Percentiles rank a stretch among this genome's conserved stretches.
Evolutionary conservation across 148 eudicot genomes (phyloP).

Genomic region (Dianthus caryophyllus): DNA sequence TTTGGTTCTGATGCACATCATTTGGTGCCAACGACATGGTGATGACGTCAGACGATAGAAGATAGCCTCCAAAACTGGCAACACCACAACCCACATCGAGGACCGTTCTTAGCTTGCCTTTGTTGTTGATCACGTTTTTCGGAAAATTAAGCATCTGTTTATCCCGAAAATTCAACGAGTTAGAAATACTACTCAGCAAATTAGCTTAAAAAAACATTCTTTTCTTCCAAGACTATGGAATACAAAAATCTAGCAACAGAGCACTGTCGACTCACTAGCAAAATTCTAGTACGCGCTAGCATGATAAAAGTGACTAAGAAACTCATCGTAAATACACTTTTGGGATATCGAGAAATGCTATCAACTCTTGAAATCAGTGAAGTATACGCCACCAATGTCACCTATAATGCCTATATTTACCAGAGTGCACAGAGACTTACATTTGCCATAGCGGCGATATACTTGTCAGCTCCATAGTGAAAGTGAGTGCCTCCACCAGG

Average conservation of each 20-base stretch:
- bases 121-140: slow-evolving; percentile 58
- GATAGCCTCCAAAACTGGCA: slow-evolving; percentile 99
- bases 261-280: neutral
- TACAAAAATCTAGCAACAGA: neutral
- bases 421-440: slow-evolving; percentile 42
- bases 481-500: slow-evolving; percentile 99
- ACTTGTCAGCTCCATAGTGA: slow-evolving; percentile 96
- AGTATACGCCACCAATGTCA: neutral
- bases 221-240: no score
- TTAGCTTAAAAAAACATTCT: neutral
- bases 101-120: slow-evolving; percentile 77
- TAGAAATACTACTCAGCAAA: slow-evolving; percentile 3
- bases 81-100: slow-evolving; percentile 99
- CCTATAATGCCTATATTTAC: neutral
- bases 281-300: neutral
- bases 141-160: slow-evolving; percentile 95
- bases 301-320: neutral
- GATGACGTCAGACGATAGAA: slow-evolving; percentile 75
- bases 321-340: neutral
- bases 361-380: neutral
- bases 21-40: slow-evolving; percentile 97
- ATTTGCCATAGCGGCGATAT: slow-evolving; percentile 86
- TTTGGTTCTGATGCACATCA: slow-evolving; percentile 97
- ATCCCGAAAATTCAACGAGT: slow-evolving; percentile 8
- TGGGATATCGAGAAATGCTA: neutral